phyloP scores from a whole-genome alignment of 139 green algal genomes.

The Auxenochlorella protothecoides region DNA sequence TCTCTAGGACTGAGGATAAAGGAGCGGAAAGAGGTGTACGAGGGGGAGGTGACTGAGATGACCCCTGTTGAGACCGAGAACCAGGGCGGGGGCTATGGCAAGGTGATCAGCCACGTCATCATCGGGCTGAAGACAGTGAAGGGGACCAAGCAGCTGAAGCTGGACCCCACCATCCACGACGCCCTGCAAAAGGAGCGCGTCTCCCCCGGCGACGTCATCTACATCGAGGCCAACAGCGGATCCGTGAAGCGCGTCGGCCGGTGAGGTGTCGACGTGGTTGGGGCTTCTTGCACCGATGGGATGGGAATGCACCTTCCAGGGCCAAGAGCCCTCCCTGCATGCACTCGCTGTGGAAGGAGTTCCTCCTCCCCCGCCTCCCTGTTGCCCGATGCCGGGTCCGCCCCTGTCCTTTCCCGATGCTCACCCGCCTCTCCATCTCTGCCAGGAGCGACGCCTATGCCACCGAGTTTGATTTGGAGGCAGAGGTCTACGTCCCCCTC shows the following conservation, averaged over 20 bases:
- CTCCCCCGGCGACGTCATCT: conserved; percentile 90
- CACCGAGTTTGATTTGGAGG: conserved; percentile 97
- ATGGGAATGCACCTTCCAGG: not conserved
- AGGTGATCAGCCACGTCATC: conserved; percentile 77
- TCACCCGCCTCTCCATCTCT: not conserved
- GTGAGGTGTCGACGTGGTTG: conserved; percentile 24
- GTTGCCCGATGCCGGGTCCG: no score
- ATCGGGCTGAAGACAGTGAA: conserved; percentile 93
- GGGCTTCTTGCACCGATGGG: not conserved
- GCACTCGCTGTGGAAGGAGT: no score
- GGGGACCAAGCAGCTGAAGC: conserved; percentile 93
- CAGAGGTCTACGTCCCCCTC: conserved; percentile 98
- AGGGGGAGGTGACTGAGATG: conserved; percentile 96
- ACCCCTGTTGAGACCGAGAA: conserved; percentile 83
- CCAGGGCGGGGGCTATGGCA: conserved; percentile 9
- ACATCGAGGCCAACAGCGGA: conserved; percentile 96
- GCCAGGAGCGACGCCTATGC: conserved; percentile 84
- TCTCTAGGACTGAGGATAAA: conserved; percentile 88
- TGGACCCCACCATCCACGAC: conserved; percentile 97
- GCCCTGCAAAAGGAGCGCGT: conserved; percentile 87
- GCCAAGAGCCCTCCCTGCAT: no score
- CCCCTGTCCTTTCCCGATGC: not conserved
- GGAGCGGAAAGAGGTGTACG: conserved; percentile 99
- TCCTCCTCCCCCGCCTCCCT: no score
- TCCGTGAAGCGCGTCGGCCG: conserved; percentile 93